Conservation (phyloP, 2,329 filamentous ascomycete genomes). For the Penicillium sp. region DNA sequence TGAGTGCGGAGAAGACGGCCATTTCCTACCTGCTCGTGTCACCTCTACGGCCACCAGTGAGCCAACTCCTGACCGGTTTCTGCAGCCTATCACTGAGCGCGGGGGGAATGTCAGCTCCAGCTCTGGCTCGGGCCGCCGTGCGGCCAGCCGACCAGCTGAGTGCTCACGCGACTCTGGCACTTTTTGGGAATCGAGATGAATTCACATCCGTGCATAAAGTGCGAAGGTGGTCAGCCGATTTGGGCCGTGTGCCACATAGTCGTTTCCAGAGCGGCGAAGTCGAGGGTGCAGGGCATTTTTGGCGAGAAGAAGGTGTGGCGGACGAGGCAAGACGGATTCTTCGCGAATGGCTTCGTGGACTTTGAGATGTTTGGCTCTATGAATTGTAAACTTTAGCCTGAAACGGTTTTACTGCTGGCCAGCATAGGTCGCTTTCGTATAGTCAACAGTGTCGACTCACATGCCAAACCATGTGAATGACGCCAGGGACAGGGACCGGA, state of each 20-base stretch:
- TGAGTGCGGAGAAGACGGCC: constrained; percentile 18
- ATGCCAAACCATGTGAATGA: constrained; percentile 14
- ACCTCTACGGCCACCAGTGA: constrained; percentile 54
- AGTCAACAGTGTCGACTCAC: constrained; percentile 7
- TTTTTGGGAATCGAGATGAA: constrained; percentile 70
- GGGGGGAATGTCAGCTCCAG: constrained; percentile 15
- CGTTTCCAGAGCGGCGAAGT: constrained; percentile 49
- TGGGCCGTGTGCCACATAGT: constrained; percentile 45
- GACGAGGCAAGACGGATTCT: constrained; percentile 37
- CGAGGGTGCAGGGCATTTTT: constrained; percentile 57
- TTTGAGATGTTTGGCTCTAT: background rate
- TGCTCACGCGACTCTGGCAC: constrained; percentile 56
- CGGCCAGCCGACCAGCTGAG: constrained; percentile 54
- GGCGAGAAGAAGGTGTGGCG: constrained; percentile 52
- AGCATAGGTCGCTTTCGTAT: background rate
- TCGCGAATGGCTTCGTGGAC: constrained; percentile 35
- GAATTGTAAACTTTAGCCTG: background rate
- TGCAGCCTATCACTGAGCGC: constrained; percentile 41
- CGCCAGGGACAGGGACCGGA: constrained; percentile 10
- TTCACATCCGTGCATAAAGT: constrained; percentile 66
- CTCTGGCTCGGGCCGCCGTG: constrained; percentile 27
- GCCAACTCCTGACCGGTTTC: constrained; percentile 59
- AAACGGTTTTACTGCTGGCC: background rate
- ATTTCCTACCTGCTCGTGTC: constrained; percentile 58
- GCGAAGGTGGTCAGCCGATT: constrained; percentile 58